Evolutionary conservation across 257 asterid genomes (phyloP), one percentile per base, ranked within the genome.

Genomic region (Scutellaria minor): DNA sequence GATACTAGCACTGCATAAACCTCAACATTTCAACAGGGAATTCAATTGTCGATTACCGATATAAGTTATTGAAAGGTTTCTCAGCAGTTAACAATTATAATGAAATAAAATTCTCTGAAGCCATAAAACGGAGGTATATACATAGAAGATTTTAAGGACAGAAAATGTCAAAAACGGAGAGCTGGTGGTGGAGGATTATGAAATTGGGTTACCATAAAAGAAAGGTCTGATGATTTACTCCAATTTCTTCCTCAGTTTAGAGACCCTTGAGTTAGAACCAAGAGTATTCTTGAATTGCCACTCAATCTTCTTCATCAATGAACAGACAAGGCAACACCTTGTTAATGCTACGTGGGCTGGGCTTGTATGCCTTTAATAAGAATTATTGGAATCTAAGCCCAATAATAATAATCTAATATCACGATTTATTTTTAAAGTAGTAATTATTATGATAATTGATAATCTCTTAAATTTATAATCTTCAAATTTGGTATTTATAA

Each of bases 201-300:
- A 63, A 64, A 70, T 53, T 70, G 52, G 51, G 78, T 18, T 73
- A 77, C 62, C 70, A 5, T 48, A 51, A 13, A 11, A 74, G 66
- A 72, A 69, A 77, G 45, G 52, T 69, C 68, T 70, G 70, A 58
- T 59, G 41, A 47, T 57, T 52, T 40, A 7, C 6, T 67, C 35
- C 11, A 13, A 62, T 42, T 69, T 41, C 67, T 41, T 35, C 65
- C 15, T 50, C 58, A 37, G 60, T 55, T 27, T 5, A 44, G 52
- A 37, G 72, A 53, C 71, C 77, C 53, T 15, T 12, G 55, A 14
- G 52, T 58, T 63, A 42, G 68, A 71, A 37, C 22, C 55, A 27
- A 11, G 70, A 35, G 18, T 11, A n/a, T 6, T 35, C 31, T 48
- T 31, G 37, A 31, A 31, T 31, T 58, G 64, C 44, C n/a, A 6